phyloP scores from a whole-genome alignment of 345 rosid genomes.

The Salix purpurea region DNA sequence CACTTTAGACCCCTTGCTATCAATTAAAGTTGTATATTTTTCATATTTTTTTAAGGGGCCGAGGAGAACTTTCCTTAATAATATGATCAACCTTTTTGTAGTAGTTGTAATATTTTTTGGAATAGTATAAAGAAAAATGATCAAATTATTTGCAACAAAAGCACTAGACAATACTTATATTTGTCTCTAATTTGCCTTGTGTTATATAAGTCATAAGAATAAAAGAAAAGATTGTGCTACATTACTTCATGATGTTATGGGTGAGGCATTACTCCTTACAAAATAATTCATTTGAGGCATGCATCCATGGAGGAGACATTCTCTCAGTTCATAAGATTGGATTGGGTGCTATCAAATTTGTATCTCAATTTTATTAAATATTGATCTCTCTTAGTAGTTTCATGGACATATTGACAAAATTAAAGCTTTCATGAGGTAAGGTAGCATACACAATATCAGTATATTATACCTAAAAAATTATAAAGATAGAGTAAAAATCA shows the following conservation, averaged over 20 bases:
- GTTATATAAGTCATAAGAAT: not conserved
- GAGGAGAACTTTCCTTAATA: not conserved
- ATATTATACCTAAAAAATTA: not conserved
- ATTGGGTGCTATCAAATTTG: not conserved
- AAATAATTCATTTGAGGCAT: not conserved
- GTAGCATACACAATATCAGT: not conserved
- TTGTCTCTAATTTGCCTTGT: not conserved
- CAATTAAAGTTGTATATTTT: not conserved
- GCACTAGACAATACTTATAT: not conserved
- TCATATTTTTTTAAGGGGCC: not conserved
- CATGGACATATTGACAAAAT: not conserved
- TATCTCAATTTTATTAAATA: not conserved
- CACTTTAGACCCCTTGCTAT: slow-evolving; percentile 1
- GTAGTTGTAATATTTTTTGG: not conserved
- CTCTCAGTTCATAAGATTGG: not conserved
- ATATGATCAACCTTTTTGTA: not conserved
- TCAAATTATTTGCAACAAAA: not conserved
- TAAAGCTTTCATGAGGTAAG: not conserved
- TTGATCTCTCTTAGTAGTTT: not conserved
- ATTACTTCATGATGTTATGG: not conserved
- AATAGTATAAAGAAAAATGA: not conserved
- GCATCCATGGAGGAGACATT: not conserved
- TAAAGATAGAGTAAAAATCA: not conserved
- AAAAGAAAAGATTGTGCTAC: not conserved
- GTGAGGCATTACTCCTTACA: not conserved